These are phyloP conservation scores for Monosporozyma aerobia DNA, from an alignment of 805 yeast genomes.

Conservation along the genomic window DNA sequence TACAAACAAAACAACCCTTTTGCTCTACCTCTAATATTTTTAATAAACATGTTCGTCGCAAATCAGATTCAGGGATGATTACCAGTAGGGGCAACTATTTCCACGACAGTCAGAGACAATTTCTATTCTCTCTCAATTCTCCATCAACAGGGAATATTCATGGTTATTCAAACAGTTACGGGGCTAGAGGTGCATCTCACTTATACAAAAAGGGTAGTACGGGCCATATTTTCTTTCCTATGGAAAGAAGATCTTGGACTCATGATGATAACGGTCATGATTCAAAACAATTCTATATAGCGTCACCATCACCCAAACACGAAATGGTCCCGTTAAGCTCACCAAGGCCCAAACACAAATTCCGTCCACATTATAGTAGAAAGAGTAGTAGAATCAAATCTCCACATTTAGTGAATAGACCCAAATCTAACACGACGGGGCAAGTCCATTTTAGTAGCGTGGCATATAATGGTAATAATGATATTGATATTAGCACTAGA, in stretches of 20 bases:
- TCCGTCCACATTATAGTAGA: neutral
- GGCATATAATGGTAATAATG: neutral
- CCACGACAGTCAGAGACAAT: slow-evolving; percentile 4
- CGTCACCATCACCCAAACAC: neutral
- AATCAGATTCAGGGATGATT: slow-evolving; percentile 17
- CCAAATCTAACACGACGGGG: slow-evolving; percentile 1
- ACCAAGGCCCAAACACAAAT: neutral
- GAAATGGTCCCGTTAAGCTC: neutral
- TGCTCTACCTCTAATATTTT: neutral
- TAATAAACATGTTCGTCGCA: slow-evolving; percentile 9
- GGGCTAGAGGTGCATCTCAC: neutral
- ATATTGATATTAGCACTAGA: neutral
- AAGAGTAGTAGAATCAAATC: neutral
- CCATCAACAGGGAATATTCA: slow-evolving; percentile 7
- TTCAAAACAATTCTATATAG: neutral
- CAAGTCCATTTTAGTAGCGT: neutral
- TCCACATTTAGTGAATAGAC: neutral
- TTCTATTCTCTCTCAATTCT: slow-evolving; percentile 9
- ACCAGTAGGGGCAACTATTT: neutral
- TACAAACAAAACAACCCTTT: neutral
- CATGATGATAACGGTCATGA: neutral
- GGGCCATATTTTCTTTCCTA: slow-evolving; percentile 13
- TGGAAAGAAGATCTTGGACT: slow-evolving; percentile 1
- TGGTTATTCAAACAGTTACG: neutral
- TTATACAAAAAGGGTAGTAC: slow-evolving; percentile 13